These are phyloP conservation scores for Aspergillus ostianus DNA, from an alignment of 495 filamentous ascomycete genomes.

Conservation along the genomic window DNA sequence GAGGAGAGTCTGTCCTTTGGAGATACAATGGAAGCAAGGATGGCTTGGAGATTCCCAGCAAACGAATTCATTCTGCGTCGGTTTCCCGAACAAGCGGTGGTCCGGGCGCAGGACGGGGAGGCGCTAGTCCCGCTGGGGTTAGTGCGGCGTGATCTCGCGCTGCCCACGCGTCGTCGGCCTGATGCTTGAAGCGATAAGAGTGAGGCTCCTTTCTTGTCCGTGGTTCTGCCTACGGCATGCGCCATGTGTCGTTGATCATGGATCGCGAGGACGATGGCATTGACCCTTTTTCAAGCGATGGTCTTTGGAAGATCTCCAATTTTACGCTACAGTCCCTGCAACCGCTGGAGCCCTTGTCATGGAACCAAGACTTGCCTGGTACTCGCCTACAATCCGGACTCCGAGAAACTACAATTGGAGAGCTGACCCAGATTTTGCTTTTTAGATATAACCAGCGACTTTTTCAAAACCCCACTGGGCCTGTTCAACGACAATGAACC, in stretches of 20 bases:
- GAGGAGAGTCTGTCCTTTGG: background rate
- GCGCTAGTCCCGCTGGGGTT: conserved; percentile 15
- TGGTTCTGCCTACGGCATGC: background rate
- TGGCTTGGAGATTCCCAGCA: background rate
- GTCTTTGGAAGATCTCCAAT: conserved; percentile 57
- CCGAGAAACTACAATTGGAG: background rate
- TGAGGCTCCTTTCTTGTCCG: background rate
- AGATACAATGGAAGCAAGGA: background rate
- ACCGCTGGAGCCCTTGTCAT: conserved; percentile 38
- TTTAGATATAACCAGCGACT: conserved; percentile 29
- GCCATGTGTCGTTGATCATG: conserved; percentile 30
- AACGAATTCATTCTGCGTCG: conserved; percentile 11
- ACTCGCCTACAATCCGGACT: conserved; percentile 11
- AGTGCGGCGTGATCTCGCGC: conserved; percentile 24
- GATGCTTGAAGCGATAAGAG: conserved; percentile 13
- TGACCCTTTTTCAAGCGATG: conserved; percentile 70
- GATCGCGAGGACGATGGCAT: conserved; percentile 45
- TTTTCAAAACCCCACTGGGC: conserved; percentile 25
- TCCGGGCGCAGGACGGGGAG: conserved; percentile 26
- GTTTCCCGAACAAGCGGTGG: conserved; percentile 29
- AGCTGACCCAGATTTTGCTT: conserved; percentile 3
- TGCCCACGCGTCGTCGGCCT: conserved; percentile 24
- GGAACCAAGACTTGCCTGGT: conserved; percentile 39
- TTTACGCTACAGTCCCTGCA: conserved; percentile 42
- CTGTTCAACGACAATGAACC: conserved; percentile 24